Evolutionary conservation across 2,329 filamentous ascomycete species (phyloP), one percentile per base, ranked within the genome.

Genomic region (Sporothrix protearum): DNA sequence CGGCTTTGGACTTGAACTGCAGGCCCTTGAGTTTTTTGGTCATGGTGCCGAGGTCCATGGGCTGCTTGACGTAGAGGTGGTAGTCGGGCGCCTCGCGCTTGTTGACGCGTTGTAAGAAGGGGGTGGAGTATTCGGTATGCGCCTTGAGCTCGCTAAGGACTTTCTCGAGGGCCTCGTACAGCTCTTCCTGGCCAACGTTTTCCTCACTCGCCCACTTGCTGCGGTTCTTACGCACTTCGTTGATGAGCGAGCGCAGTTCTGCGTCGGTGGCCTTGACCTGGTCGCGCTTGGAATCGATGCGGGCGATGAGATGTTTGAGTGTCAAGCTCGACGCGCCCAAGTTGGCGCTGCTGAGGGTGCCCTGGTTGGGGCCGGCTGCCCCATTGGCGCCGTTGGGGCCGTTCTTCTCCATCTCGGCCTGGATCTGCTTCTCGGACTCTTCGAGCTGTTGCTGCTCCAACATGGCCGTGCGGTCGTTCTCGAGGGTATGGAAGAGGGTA

Each of bases 151-250:
- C 95, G 78, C 94, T 97, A 77, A 99, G 85, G 69, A 99, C 96
- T 83, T 98, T 98, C 80, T 99, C 96, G 16, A 96, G 86, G 12
- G 96, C 93, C 82, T 99, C 96, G 79, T 99, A 99, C 6, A 99
- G 86, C 81, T 99, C 96, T 81, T 99, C 96, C 81, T 99, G 96
- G 73, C 96, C 95, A 73, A 99, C 91, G 76, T 96, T 96, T 76
- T 99, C 96, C 80, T 98, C 96, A 79, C 92, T 98, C 3, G 96
- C 95, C 96, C 96, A 99, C 82, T 99, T 99, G 81, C 95, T 98
- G 77, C 96, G 87, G 77, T 98, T 98, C 81, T 98, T 99, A 75
- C 96, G 89, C 22, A 99, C 96, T 81, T 99, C 96, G 77, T 96
- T 97, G 87, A 99, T 97, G 72, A 99, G 83, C 67, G 91, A 93